Percentiles rank a stretch among this genome's conserved stretches.
phyloP scores from a whole-genome alignment of 2,329 filamentous ascomycete genomes.

The Exserohilum turcica region DNA sequence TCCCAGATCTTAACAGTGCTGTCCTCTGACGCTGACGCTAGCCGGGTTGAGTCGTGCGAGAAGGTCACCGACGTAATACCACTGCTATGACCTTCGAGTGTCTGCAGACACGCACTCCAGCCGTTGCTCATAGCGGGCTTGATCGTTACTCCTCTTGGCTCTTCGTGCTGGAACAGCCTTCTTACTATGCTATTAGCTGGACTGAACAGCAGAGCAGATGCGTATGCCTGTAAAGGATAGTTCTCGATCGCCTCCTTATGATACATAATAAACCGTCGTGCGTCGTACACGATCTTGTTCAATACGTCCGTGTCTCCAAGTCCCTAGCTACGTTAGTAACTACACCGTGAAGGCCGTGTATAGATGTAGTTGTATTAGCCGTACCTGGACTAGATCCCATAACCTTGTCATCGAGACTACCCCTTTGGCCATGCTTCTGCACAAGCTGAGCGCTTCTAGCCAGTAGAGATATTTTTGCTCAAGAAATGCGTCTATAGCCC shows the following conservation, averaged over 20 bases:
- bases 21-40: background rate
- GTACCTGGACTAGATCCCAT: background rate
- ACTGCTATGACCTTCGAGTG: slow-evolving; percentile 23
- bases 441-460: background rate
- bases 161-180: background rate
- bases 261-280: slow-evolving; percentile 24
- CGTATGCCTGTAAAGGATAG: slow-evolving; percentile 10
- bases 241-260: slow-evolving; percentile 19
- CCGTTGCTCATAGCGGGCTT: background rate
- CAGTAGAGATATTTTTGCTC: background rate
- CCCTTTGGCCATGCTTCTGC: background rate
- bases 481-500: background rate
- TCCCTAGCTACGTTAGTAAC: background rate
- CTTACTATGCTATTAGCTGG: background rate
- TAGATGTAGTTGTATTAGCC: background rate
- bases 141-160: background rate
- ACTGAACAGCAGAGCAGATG: slow-evolving; percentile 3
- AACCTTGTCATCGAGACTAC: background rate
- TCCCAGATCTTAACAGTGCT: slow-evolving; percentile 1
- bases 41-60: background rate
- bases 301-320: background rate
- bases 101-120: slow-evolving; percentile 16
- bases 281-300: slow-evolving; percentile 16
- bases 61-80: slow-evolving; percentile 12
- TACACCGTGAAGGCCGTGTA: background rate